Percentiles rank a stretch among this genome's conserved stretches.
phyloP scores from a whole-genome alignment of 2,329 filamentous ascomycete species.

The Onygena corvina region DNA sequence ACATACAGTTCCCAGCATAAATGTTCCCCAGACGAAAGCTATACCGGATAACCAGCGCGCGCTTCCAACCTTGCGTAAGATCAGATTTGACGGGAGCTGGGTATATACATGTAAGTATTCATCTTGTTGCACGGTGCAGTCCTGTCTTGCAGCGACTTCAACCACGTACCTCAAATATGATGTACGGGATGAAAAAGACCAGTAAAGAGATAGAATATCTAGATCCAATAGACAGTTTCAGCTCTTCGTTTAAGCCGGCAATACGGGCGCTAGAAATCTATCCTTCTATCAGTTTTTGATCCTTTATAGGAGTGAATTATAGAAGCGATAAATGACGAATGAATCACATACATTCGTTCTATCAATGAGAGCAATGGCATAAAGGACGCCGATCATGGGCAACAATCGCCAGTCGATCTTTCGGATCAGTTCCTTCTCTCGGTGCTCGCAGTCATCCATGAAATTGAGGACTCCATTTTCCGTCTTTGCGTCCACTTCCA shows the following conservation, averaged over 20 bases:
- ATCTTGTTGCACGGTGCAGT: neutral
- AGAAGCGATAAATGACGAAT: neutral
- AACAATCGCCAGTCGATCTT: conserved; percentile 54
- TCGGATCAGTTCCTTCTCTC: conserved; percentile 28
- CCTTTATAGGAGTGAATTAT: too few species aligned
- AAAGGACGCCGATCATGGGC: conserved; percentile 51
- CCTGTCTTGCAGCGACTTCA: neutral
- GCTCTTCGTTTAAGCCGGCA: conserved; percentile 14
- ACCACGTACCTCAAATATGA: conserved; percentile 16
- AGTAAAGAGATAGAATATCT: conserved; percentile 14
- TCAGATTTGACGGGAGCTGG: conserved; percentile 14
- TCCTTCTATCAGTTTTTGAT: neutral
- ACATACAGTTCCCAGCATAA: conserved; percentile 12
- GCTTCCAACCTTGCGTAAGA: conserved; percentile 14
- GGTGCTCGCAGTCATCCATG: neutral
- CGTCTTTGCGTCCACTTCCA: neutral
- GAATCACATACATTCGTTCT: conserved; percentile 51
- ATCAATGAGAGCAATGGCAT: conserved; percentile 67
- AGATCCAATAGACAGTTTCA: conserved; percentile 12
- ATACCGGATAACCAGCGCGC: conserved; percentile 14
- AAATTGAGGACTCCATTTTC: conserved; percentile 8
- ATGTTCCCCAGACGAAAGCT: conserved; percentile 13
- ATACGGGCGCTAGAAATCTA: conserved; percentile 13
- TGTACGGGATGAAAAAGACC: conserved; percentile 18
- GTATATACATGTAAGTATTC: neutral